These are phyloP conservation scores for Puccinia triticina DNA, from an alignment of 1,284 basidiomycete species.

Conservation along the genomic window DNA sequence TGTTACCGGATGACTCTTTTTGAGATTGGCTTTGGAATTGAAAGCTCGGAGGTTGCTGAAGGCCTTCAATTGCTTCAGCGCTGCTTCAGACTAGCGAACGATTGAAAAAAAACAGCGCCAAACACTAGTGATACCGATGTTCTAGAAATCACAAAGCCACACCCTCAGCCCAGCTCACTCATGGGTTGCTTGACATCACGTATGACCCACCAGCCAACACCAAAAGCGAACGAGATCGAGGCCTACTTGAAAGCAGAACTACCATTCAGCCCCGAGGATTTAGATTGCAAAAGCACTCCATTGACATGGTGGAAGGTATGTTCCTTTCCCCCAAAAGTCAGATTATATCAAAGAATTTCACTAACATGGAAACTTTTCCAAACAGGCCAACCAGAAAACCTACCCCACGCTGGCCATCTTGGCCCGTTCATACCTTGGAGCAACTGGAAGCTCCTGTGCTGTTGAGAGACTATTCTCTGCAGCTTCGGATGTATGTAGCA, in stretches of 20 bases:
- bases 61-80: too few species aligned
- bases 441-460: not conserved
- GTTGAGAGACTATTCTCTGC: too few species aligned
- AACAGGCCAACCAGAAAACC: not conserved
- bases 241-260: not conserved
- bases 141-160: not conserved
- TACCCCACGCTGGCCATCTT: not conserved
- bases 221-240: not conserved
- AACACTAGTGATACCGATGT: too few species aligned
- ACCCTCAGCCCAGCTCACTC: not conserved
- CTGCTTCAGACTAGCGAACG: too few species aligned
- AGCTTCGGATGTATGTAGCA: too few species aligned
- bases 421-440: not conserved
- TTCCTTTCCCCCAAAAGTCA: not conserved
- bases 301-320: slow-evolving; percentile 3
- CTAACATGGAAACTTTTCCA: not conserved
- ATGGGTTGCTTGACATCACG: not conserved
- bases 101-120: too few species aligned
- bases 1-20: not conserved
- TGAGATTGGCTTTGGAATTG: not conserved
- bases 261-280: not conserved
- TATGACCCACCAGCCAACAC: not conserved
- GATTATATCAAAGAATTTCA: too few species aligned
- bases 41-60: not conserved
- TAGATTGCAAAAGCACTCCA: not conserved